Percentiles rank a stretch among this genome's conserved stretches.
phyloP scores from a whole-genome alignment of 2,329 filamentous ascomycete species.

The Hysterium pulicare region DNA sequence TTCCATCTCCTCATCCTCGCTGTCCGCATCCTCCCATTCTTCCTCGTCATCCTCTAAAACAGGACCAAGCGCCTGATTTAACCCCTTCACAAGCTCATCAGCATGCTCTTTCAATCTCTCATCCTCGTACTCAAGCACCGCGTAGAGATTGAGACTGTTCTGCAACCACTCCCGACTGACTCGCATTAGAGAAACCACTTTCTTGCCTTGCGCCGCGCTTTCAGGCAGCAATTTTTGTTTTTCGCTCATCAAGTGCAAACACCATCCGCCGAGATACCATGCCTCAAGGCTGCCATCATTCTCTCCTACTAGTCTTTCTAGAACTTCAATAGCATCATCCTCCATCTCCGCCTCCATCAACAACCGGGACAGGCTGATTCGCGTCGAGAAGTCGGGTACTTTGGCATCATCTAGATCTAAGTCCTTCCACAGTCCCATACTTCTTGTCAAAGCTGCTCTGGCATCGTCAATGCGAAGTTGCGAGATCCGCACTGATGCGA shows the following conservation, averaged over 20 bases:
- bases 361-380: conserved; percentile 78
- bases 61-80: conserved; percentile 45
- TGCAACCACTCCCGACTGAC: conserved; percentile 80
- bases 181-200: conserved; percentile 58
- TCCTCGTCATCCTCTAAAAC: conserved; percentile 41
- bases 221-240: conserved; percentile 53
- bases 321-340: conserved; percentile 76
- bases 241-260: conserved; percentile 73
- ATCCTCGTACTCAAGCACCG: conserved; percentile 78
- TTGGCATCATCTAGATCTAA: conserved; percentile 67
- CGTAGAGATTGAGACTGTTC: conserved; percentile 76
- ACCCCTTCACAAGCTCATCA: conserved; percentile 60
- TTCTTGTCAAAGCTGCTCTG: conserved; percentile 70
- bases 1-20: conserved; percentile 35
- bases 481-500: conserved; percentile 90
- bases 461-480: conserved; percentile 79
- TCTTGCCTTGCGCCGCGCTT: conserved; percentile 49
- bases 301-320: conserved; percentile 79
- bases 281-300: conserved; percentile 94
- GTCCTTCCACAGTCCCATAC: conserved; percentile 79
- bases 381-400: conserved; percentile 80
- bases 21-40: conserved; percentile 35
- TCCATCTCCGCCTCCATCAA: conserved; percentile 89
- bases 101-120: conserved; percentile 73
- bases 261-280: conserved; percentile 97